phyloP scores from a whole-genome alignment of 2,329 filamentous ascomycete genomes.

The Kalaharituber pfeilii region DNA sequence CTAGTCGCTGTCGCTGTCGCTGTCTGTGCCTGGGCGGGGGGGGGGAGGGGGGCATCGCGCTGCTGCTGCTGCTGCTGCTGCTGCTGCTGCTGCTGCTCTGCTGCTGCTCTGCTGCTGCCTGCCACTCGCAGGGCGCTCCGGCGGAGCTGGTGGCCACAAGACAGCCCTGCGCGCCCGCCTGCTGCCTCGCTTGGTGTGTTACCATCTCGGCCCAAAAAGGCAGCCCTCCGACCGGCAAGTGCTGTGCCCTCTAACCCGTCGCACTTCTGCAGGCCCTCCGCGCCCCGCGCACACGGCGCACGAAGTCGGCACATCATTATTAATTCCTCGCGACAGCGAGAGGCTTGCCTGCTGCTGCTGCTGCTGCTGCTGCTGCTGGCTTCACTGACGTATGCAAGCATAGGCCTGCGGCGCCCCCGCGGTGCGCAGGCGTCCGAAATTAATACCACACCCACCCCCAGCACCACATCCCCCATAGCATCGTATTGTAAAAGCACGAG shows the following conservation, averaged over 20 bases:
- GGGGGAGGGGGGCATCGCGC: not conserved
- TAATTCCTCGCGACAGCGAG: not conserved
- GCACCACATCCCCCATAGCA: no score
- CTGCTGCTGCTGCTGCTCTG: not conserved
- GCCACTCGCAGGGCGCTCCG: not conserved
- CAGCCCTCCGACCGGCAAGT: no score
- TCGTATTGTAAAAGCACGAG: not conserved
- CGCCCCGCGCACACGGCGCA: no score
- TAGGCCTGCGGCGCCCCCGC: not conserved
- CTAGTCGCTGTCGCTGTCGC: not conserved
- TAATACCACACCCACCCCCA: not conserved
- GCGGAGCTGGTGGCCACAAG: not conserved
- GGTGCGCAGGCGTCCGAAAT: not conserved
- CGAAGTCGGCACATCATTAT: not conserved
- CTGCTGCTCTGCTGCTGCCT: not conserved
- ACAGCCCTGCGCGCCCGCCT: no score
- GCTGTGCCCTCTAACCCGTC: no score
- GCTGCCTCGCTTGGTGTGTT: not conserved
- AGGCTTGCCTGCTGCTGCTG: not conserved
- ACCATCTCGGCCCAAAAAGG: not conserved
- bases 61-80: not conserved
- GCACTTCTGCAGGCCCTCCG: no score
- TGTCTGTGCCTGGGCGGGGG: not conserved
- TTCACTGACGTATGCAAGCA: not conserved
- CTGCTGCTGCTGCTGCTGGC: not conserved